These are phyloP conservation scores for Fraxinus anomala DNA, from an alignment of 257 asterid species.

Conservation along the genomic window DNA sequence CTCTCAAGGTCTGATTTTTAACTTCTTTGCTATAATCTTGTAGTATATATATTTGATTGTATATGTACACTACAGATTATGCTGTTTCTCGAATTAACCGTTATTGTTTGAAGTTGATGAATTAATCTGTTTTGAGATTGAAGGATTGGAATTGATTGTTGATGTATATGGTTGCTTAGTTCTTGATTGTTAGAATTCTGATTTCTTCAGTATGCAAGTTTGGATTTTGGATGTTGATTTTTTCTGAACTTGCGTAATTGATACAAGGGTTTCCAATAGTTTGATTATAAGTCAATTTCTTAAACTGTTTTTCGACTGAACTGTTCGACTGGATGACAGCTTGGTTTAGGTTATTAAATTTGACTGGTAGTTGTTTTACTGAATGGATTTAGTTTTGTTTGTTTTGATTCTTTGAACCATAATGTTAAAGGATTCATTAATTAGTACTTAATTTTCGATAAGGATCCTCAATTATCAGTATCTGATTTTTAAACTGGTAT, in stretches of 20 bases:
- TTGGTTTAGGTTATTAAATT: background rate
- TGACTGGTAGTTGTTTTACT: background rate
- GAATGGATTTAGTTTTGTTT: background rate
- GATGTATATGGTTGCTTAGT: slow-evolving; percentile 10
- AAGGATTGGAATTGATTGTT: slow-evolving; percentile 3
- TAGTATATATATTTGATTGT: background rate
- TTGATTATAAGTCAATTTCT: background rate
- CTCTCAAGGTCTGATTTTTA: slow-evolving; percentile 55
- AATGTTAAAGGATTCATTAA: background rate
- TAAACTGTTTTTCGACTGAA: background rate
- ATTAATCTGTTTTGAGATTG: slow-evolving; percentile 10
- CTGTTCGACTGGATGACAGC: background rate
- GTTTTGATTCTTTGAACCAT: background rate
- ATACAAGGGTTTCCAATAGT: background rate
- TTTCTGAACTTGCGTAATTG: background rate
- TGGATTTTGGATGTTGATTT: slow-evolving; percentile 1
- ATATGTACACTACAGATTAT: slow-evolving; percentile 3
- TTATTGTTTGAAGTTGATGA: slow-evolving; percentile 27
- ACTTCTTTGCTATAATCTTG: background rate
- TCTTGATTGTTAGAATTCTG: slow-evolving; percentile 21
- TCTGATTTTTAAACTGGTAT: background rate
- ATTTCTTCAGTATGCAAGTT: background rate
- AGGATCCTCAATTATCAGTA: background rate
- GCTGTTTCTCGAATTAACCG: slow-evolving; percentile 15
- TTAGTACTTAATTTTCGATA: background rate